These are phyloP conservation scores for Dactylonectria macrodidyma DNA, from an alignment of 2,329 filamentous ascomycete genomes.

Conservation along the genomic window DNA sequence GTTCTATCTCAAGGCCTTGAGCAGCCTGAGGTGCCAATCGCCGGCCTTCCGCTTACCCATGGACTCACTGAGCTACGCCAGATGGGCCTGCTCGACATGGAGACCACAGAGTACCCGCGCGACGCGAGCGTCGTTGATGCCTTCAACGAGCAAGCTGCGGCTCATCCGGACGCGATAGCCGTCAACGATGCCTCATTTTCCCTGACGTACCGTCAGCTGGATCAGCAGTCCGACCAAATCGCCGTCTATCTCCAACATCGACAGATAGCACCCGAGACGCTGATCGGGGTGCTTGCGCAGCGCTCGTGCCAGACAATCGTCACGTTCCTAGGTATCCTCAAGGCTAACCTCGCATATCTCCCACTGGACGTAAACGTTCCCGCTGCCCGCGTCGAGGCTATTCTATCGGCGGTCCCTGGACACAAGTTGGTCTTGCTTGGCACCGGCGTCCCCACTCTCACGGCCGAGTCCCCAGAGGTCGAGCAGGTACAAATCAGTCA, in stretches of 20 bases:
- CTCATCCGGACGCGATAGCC: slow-evolving; percentile 28
- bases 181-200: slow-evolving; percentile 34
- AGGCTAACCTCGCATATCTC: slow-evolving; percentile 37
- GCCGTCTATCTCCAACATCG: slow-evolving; percentile 4
- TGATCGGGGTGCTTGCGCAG: slow-evolving; percentile 27
- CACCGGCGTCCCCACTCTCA: neutral
- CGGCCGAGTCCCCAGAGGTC: neutral
- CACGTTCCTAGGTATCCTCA: slow-evolving; percentile 35
- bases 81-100: slow-evolving; percentile 35
- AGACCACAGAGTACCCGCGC: slow-evolving; percentile 33
- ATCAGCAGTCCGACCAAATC: slow-evolving; percentile 31
- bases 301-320: slow-evolving; percentile 30
- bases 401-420: slow-evolving; percentile 12
- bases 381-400: slow-evolving; percentile 18
- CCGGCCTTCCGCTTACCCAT: slow-evolving; percentile 12
- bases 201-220: slow-evolving; percentile 42
- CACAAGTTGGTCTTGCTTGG: neutral
- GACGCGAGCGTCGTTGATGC: slow-evolving; percentile 43
- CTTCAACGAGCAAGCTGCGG: slow-evolving; percentile 40
- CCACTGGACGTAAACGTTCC: slow-evolving; percentile 37
- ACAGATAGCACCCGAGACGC: neutral
- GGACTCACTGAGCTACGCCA: slow-evolving; percentile 16
- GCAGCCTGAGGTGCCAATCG: slow-evolving; percentile 9
- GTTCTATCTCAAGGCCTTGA: slow-evolving; percentile 37
- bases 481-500: neutral